Base-by-base conservation (phyloP, 345 rosid species). In the Combretum micranthum region DNA sequence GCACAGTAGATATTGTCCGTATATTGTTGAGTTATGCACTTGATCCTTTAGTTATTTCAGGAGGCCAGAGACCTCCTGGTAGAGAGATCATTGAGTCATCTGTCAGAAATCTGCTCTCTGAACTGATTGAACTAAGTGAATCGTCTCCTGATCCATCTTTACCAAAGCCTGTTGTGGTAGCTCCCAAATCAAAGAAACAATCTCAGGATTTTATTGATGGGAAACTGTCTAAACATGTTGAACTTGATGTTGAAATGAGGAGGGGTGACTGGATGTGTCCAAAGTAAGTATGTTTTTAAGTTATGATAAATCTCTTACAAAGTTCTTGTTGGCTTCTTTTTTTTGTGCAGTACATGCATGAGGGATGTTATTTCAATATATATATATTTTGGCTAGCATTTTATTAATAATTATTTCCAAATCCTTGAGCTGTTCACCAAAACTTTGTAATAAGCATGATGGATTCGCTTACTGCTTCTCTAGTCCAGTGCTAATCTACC, bases 1-100 rank as follows among this genome's bases (percentile, higher is more conserved):
- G 96, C 1, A 93, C 99, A 0, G 80, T 93, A 51, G 99, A 93
- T 69, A 79, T 93, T 26, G 82, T 89, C 69, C 87, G 94, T 19
- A 56, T 87, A 20, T 61, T 93, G 3, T 54, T 93, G 72, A 71
- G 63, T 57, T 75, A 82, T 68, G 92, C 96, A 4, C 72, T 90
- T 60, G 96, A 93, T 72, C 80, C 96, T 0, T 72, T 76, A 68
- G 84, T 85, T 57, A 53, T 76, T 57, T 68, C 81, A 18, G 77
- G 80, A 59, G 87, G 64, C 20, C 68, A 77, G 21, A 70, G 58
- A 64, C 68, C 75, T 73, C 81, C 85, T 9, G 83, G 83, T 25
- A 76, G 76, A 65, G 83, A 73, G 48, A 61, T 57, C 64, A 72
- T 77, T 48, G 84, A 89, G 64, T 69, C 57, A 15, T 76, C 90